phyloP scores from a whole-genome alignment of 2,329 filamentous ascomycete species.

The Pleurostoma richardsiae region DNA sequence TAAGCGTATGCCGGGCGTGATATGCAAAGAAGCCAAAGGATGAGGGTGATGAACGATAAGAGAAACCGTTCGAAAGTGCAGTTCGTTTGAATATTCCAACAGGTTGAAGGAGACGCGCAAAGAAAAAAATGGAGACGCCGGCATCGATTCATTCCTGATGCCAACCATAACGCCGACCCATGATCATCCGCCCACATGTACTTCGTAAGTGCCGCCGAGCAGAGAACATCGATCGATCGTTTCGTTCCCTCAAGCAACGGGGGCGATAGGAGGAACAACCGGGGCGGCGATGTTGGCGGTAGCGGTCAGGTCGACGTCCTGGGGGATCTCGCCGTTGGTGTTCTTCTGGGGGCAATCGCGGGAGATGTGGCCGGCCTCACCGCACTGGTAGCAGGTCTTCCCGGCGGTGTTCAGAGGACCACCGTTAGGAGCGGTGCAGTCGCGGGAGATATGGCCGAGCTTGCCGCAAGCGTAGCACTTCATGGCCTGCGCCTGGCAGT shows the following conservation, averaged over 20 bases:
- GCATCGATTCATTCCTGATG: no score
- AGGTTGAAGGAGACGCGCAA: no score
- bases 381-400: constrained; percentile 98
- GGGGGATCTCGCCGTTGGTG: constrained; percentile 42
- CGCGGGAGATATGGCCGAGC: constrained; percentile 85
- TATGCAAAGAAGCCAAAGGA: background rate
- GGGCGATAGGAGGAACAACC: constrained; percentile 28
- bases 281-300: constrained; percentile 26
- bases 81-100: no score
- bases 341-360: constrained; percentile 83
- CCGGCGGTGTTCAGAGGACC: constrained; percentile 92
- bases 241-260: constrained; percentile 31
- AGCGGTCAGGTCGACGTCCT: constrained; percentile 38
- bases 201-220: no score
- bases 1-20: background rate
- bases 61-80: no score
- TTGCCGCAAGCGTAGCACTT: constrained; percentile 98
- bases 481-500: constrained; percentile 98
- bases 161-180: no score
- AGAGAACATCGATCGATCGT: no score
- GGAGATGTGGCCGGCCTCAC: constrained; percentile 92
- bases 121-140: no score
- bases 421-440: constrained; percentile 95
- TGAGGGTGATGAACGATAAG: background rate
- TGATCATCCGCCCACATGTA: no score